Conservation (phyloP, 2,329 filamentous ascomycete species). For the Cordyceps javanica region DNA sequence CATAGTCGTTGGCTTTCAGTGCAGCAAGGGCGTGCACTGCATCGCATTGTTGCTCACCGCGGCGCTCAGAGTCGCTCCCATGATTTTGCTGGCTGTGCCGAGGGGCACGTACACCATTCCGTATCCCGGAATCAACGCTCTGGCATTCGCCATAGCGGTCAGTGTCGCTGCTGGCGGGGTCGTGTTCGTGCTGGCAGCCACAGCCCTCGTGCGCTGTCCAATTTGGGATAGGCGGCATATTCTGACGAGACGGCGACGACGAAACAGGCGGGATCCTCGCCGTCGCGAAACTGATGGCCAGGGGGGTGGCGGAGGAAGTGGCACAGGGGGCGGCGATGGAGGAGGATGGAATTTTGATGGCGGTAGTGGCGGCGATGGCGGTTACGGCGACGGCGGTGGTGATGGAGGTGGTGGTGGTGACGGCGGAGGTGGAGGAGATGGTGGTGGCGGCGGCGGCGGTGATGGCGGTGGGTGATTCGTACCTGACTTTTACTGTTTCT, state of each 20-base stretch:
- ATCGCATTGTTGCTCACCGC: not conserved
- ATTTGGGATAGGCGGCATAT: not conserved
- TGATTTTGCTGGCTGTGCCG: conserved; percentile 1
- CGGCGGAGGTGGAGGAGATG: not conserved
- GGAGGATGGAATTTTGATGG: conserved; percentile 6
- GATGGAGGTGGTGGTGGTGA: not conserved
- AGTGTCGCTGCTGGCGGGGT: not conserved
- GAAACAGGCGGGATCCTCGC: not conserved
- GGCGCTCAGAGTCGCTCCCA: not conserved
- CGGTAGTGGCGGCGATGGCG: not conserved
- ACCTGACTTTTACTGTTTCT: too few species aligned
- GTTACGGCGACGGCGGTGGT: not conserved
- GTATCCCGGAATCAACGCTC: not conserved
- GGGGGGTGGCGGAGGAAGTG: not conserved
- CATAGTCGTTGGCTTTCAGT: not conserved
- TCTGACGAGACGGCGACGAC: not conserved
- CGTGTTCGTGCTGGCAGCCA: not conserved
- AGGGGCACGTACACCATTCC: not conserved
- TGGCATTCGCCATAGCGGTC: not conserved
- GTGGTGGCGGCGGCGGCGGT: not conserved
- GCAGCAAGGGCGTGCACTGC: conserved; percentile 3
- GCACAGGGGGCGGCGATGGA: not conserved
- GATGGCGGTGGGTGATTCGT: not conserved
- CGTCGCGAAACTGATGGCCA: not conserved
- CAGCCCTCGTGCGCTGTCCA: conserved; percentile 1